Conservation (phyloP, 257 asterid species). For the Jasminum sambac region DNA sequence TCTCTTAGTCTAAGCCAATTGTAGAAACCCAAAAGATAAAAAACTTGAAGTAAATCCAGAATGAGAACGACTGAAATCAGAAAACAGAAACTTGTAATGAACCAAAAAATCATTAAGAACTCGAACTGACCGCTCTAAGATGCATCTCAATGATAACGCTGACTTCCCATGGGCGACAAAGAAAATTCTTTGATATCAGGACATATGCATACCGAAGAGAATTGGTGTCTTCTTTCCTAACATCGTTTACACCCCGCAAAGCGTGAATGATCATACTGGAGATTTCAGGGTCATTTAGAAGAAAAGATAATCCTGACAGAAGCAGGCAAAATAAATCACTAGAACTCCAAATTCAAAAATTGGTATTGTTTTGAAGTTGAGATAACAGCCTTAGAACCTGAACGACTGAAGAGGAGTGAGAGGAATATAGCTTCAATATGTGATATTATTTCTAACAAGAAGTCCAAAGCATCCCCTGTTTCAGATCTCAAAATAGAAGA, state of each 20-base stretch:
- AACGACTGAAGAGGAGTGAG: conserved; percentile 71
- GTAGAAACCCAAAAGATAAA: conserved; percentile 1
- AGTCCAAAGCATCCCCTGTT: conserved; percentile 54
- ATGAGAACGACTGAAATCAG: conserved; percentile 19
- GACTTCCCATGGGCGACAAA: conserved; percentile 69
- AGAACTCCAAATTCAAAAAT: conserved; percentile 20
- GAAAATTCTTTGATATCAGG: conserved; percentile 77
- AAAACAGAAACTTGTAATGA: conserved; percentile 15
- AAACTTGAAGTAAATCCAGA: neutral
- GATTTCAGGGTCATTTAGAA: conserved; percentile 74
- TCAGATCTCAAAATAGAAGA: conserved; percentile 67
- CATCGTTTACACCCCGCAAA: conserved; percentile 60
- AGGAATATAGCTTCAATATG: conserved; percentile 72
- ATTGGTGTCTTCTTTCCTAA: conserved; percentile 55
- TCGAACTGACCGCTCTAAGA: conserved; percentile 68
- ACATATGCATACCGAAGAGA: conserved; percentile 81
- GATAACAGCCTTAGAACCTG: conserved; percentile 50
- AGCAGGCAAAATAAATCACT: conserved; percentile 29
- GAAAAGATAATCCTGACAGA: conserved; percentile 75
- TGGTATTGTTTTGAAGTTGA: neutral
- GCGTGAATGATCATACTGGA: conserved; percentile 64
- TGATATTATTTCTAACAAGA: conserved; percentile 62
- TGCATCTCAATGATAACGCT: conserved; percentile 79
- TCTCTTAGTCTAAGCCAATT: neutral
- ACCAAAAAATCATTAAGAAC: conserved; percentile 15